Conservation (phyloP, 306 rosid genomes). For the Vachellia collinsii region DNA sequence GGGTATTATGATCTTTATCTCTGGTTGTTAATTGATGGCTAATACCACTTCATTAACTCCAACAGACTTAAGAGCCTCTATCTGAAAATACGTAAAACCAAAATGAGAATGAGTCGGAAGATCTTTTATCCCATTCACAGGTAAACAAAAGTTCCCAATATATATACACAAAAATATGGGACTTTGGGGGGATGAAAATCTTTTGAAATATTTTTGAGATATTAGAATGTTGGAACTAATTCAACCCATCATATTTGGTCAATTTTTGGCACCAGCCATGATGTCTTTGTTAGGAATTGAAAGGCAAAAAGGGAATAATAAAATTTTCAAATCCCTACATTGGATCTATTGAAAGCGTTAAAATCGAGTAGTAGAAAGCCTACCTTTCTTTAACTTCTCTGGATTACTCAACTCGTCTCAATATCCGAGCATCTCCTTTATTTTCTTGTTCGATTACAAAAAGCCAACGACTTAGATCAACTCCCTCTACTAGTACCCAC, state of each 20-base stretch:
- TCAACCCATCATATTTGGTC: slow-evolving; percentile 8
- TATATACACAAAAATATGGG: not conserved
- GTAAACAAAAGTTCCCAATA: not conserved
- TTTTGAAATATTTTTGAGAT: not conserved
- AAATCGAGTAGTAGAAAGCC: too few relatives aligned
- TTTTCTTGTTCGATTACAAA: too few relatives aligned
- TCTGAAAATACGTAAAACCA: slow-evolving; percentile 52
- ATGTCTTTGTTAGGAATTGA: too few relatives aligned
- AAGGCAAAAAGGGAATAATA: too few relatives aligned
- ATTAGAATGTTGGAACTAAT: slow-evolving; percentile 1
- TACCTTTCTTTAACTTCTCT: too few relatives aligned
- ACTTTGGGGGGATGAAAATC: not conserved
- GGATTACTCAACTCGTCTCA: too few relatives aligned
- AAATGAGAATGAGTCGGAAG: slow-evolving; percentile 19
- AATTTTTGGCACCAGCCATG: slow-evolving; percentile 14
- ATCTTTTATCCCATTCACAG: slow-evolving; percentile 7
- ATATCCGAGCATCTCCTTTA: too few relatives aligned
- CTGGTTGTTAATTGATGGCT: slow-evolving; percentile 99
- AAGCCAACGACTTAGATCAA: too few relatives aligned
- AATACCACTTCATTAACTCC: slow-evolving; percentile 95
- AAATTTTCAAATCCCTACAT: too few relatives aligned
- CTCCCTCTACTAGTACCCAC: too few relatives aligned
- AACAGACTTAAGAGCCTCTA: slow-evolving; percentile 95
- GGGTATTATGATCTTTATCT: slow-evolving; percentile 51
- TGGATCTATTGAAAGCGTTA: too few relatives aligned